Evolutionary conservation across 257 asterid genomes (phyloP).

Genomic region (Solanum acaule): DNA sequence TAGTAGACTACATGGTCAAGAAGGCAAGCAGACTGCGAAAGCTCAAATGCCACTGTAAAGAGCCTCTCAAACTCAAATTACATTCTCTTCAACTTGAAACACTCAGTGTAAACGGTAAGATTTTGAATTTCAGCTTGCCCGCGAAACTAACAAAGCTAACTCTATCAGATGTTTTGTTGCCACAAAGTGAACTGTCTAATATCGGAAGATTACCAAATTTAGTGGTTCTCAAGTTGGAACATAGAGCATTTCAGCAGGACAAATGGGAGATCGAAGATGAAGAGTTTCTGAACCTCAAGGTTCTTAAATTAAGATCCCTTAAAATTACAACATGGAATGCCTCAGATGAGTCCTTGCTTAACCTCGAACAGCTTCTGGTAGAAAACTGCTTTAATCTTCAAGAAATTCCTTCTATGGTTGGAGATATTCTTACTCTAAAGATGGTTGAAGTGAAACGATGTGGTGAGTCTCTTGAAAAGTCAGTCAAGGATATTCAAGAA

Average conservation of each 20-base stretch:
- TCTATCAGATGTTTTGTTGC: background rate
- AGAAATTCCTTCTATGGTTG: background rate
- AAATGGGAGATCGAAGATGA: background rate
- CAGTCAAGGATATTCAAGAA: background rate
- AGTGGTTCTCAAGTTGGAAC: background rate
- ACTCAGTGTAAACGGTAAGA: background rate
- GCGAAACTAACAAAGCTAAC: background rate
- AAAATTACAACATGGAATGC: background rate
- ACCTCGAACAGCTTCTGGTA: background rate
- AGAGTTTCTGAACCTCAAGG: background rate
- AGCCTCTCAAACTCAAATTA: background rate
- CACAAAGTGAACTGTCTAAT: background rate
- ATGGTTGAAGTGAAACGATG: constrained; percentile 4
- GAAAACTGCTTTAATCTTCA: background rate
- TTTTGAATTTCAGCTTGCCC: background rate
- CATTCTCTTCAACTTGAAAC: background rate
- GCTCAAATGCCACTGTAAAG: background rate
- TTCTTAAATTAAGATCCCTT: background rate
- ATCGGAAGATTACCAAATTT: background rate
- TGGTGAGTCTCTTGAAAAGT: background rate
- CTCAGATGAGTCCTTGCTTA: background rate
- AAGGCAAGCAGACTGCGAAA: background rate
- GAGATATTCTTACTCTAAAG: background rate
- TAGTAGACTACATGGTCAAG: background rate
- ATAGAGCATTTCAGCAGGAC: background rate